phyloP scores from a whole-genome alignment of 1,284 basidiomycete species.

The Stygiomarasmius scandens region DNA sequence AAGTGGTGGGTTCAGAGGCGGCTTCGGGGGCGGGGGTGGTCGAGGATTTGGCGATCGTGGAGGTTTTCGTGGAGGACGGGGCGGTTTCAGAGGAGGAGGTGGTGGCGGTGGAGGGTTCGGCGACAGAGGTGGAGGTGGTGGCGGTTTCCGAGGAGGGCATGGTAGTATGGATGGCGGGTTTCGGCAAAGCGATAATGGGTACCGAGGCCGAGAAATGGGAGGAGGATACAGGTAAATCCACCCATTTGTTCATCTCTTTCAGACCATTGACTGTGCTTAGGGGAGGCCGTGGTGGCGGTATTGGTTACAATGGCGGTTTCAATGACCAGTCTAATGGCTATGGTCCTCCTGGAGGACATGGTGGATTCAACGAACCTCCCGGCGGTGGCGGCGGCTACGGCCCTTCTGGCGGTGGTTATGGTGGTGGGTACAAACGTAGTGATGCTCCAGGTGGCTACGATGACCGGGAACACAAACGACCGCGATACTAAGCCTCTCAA shows the following conservation, averaged over 20 bases:
- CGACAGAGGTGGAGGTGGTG: conserved; percentile 34
- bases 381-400: conserved; percentile 38
- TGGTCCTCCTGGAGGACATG: conserved; percentile 51
- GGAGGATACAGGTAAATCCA: conserved; percentile 56
- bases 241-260: conserved; percentile 18
- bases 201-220: conserved; percentile 32
- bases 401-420: conserved; percentile 46
- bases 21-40: conserved; percentile 42
- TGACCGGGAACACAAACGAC: conserved; percentile 79
- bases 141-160: conserved; percentile 32
- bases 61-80: conserved; percentile 29
- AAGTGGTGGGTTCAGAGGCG: conserved; percentile 40
- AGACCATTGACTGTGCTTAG: conserved; percentile 32
- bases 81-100: conserved; percentile 38
- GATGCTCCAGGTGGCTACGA: conserved; percentile 73
- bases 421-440: conserved; percentile 64
- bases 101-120: conserved; percentile 34
- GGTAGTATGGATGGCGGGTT: conserved; percentile 29
- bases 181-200: conserved; percentile 23
- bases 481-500: conserved; percentile 63
- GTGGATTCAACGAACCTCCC: conserved; percentile 50
- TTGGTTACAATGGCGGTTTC: conserved; percentile 53
- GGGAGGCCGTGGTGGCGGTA: conserved; percentile 72
- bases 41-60: conserved; percentile 47
- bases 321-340: conserved; percentile 58